Conservation (phyloP, 495 filamentous ascomycete species). For the Trichoderma asperelloides region DNA sequence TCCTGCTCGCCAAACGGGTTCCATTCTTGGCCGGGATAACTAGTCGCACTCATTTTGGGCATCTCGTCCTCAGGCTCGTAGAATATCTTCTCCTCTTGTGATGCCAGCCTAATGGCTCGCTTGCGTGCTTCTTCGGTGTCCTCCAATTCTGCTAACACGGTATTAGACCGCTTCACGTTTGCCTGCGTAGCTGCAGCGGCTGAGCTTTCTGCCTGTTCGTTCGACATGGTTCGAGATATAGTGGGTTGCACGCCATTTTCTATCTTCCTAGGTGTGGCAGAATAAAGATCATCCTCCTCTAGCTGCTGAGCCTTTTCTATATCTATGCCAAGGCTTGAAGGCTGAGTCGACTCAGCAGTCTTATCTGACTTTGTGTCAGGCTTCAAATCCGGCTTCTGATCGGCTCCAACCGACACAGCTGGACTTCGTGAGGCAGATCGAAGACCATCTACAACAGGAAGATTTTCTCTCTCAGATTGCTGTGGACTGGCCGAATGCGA, state of each 20-base stretch:
- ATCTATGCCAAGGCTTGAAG: neutral
- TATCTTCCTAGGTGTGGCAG: neutral
- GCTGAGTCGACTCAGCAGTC: neutral
- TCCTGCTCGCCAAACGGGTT: conserved; percentile 43
- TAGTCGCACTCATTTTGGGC: conserved; percentile 66
- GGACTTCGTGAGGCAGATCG: neutral
- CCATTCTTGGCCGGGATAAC: conserved; percentile 81
- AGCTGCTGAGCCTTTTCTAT: neutral
- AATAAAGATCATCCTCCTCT: neutral
- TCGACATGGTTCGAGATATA: neutral
- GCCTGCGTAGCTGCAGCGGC: neutral
- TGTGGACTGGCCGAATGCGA: neutral
- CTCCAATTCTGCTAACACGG: conserved; percentile 15
- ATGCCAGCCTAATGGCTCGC: conserved; percentile 19
- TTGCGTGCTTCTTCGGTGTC: conserved; percentile 28
- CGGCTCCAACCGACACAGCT: neutral
- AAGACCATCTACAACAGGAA: neutral
- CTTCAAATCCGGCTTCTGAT: neutral
- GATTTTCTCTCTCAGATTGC: neutral
- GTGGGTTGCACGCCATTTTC: neutral
- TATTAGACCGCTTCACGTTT: neutral
- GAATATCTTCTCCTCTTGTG: conserved; percentile 45
- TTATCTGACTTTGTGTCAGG: neutral
- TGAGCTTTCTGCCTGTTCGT: neutral
- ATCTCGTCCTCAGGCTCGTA: conserved; percentile 33